Percentiles rank a stretch among this genome's conserved stretches.
These are phyloP conservation scores for Zasmidium angulare DNA, from an alignment of 2,329 filamentous ascomycete species.

Conservation along the genomic window DNA sequence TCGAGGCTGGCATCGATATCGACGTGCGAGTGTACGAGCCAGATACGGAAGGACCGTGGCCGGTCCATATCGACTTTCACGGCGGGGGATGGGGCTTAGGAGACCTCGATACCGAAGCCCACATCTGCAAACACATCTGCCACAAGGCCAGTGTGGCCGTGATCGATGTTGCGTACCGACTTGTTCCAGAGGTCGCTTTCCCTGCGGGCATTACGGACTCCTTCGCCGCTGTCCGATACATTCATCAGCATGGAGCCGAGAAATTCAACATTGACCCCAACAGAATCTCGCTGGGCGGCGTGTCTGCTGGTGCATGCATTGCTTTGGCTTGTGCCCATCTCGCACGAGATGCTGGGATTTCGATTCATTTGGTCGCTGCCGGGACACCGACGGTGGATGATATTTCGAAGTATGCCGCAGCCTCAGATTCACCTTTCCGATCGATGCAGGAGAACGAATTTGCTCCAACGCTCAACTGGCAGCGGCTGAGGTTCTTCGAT, in stretches of 20 bases:
- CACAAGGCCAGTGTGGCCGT: constrained; percentile 2
- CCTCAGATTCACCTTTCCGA: not conserved
- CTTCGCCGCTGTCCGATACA: not conserved
- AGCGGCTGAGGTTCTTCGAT: not conserved
- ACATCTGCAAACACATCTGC: constrained; percentile 2
- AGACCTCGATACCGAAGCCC: constrained; percentile 4
- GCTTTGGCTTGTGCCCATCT: not conserved
- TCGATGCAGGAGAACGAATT: not conserved
- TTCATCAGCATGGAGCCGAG: not conserved
- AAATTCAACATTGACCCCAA: not conserved
- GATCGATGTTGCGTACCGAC: constrained; percentile 2
- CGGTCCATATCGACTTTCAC: constrained; percentile 2
- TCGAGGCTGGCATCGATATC: not conserved
- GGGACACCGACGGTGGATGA: not conserved
- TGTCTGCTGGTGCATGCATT: constrained; percentile 1
- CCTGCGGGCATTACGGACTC: not conserved
- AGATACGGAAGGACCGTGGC: not conserved
- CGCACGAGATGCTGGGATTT: constrained; percentile 1
- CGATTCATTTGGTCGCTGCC: constrained; percentile 8
- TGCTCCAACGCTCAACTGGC: not conserved
- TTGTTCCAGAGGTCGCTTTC: not conserved
- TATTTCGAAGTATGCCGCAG: not conserved
- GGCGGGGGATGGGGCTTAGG: constrained; percentile 4
- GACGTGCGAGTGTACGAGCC: constrained; percentile 5
- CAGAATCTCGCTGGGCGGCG: constrained; percentile 1